Evolutionary conservation across 768 basidiomycete genomes (phyloP).

Genomic region (Lactarius hatsudake): DNA sequence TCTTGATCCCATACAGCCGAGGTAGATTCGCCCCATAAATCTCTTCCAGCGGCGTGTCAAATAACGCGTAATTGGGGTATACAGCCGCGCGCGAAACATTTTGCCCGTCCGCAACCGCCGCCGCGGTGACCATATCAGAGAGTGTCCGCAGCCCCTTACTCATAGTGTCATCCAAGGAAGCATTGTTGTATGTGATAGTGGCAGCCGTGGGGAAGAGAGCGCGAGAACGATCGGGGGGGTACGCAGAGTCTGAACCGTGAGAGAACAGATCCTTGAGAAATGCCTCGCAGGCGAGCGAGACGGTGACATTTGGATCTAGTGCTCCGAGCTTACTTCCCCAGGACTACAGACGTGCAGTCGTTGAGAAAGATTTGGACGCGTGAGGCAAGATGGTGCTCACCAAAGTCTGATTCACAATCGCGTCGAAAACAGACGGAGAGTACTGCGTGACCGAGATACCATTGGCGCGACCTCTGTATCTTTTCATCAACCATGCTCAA

Average conservation of each 20-base stretch:
- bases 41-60: neutral
- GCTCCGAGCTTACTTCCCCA: slow-evolving; percentile 6
- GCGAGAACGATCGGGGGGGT: neutral
- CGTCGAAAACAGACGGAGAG: neutral
- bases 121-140: neutral
- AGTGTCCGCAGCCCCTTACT: neutral
- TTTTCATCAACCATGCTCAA: neutral
- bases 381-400: neutral
- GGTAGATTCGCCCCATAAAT: neutral
- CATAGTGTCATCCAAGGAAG: neutral
- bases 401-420: neutral
- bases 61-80: neutral
- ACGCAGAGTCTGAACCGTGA: neutral
- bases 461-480: neutral
- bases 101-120: neutral
- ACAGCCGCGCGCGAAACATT: too few species aligned
- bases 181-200: neutral
- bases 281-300: neutral
- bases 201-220: neutral
- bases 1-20: neutral
- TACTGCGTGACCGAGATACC: slow-evolving; percentile 1
- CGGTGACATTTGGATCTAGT: neutral
- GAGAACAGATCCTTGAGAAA: neutral
- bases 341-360: neutral
- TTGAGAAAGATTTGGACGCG: neutral